These are phyloP conservation scores for Hyaloperonospora arabidopsidis DNA, from an alignment of 352 stramenopile species.

Conservation along the genomic window DNA sequence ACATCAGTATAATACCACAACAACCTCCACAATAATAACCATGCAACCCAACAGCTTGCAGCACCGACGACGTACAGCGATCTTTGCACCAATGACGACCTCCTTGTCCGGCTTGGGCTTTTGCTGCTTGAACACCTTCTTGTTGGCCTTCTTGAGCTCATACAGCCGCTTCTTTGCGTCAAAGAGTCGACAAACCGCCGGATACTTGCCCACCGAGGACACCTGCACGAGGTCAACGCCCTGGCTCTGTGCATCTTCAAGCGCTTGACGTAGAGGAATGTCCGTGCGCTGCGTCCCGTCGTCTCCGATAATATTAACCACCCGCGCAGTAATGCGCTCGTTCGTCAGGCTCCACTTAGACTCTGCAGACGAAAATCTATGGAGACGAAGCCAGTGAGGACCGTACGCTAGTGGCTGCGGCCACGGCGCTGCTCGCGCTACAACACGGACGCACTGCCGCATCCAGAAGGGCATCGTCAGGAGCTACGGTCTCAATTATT, in stretches of 20 bases:
- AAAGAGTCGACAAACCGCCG: slow-evolving; percentile 57
- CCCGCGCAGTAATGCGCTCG: slow-evolving; percentile 41
- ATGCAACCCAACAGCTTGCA: background rate
- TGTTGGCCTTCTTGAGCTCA: slow-evolving; percentile 54
- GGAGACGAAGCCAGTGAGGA: slow-evolving; percentile 5
- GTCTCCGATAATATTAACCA: slow-evolving; percentile 52
- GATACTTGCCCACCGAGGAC: slow-evolving; percentile 28
- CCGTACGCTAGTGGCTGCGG: slow-evolving; percentile 5
- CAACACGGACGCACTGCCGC: slow-evolving; percentile 10
- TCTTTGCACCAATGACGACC: slow-evolving; percentile 60
- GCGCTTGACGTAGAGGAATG: slow-evolving; percentile 43
- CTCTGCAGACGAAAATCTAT: slow-evolving; percentile 24
- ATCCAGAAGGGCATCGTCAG: slow-evolving; percentile 13
- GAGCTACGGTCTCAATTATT: background rate
- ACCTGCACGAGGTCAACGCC: slow-evolving; percentile 76
- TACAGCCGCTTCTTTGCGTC: slow-evolving; percentile 72
- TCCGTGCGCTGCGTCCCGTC: slow-evolving; percentile 40
- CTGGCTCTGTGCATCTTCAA: slow-evolving; percentile 37
- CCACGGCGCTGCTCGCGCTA: slow-evolving; percentile 3
- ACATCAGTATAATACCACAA: too few species aligned
- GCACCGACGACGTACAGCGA: slow-evolving; percentile 47
- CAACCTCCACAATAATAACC: too few species aligned
- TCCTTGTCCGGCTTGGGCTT: slow-evolving; percentile 73
- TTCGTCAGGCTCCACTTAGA: slow-evolving; percentile 55
- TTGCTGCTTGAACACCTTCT: slow-evolving; percentile 47